phyloP scores from a whole-genome alignment of 768 basidiomycete genomes.

The Boletus huronensis region DNA sequence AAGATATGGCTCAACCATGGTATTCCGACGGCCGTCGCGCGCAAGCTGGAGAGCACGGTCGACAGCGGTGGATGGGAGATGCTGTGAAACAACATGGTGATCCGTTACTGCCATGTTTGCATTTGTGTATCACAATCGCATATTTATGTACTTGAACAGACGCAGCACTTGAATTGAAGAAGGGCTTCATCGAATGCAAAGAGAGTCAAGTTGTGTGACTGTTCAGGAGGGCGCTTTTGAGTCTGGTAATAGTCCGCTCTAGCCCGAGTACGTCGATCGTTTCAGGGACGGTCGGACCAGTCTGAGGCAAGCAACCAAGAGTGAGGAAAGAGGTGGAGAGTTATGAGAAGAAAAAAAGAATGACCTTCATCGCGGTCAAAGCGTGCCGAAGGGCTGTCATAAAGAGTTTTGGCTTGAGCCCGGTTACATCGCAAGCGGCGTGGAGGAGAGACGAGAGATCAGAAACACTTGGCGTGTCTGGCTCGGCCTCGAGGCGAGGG shows the following conservation, averaged over 20 bases:
- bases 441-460: conserved; percentile 41
- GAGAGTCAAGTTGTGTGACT: neutral
- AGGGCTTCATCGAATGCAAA: neutral
- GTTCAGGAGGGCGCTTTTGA: conserved; percentile 9
- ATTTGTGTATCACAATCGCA: neutral
- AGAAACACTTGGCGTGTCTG: neutral
- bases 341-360: conserved; percentile 11
- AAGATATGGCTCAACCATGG: conserved; percentile 89
- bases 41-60: conserved; percentile 81
- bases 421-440: conserved; percentile 39
- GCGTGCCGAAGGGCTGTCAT: conserved; percentile 76
- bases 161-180: neutral
- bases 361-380: conserved; percentile 81
- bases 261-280: conserved; percentile 38
- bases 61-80: conserved; percentile 96
- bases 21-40: conserved; percentile 84
- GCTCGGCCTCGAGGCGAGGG: neutral
- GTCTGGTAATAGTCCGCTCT: conserved; percentile 22
- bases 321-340: neutral
- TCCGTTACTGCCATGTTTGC: neutral
- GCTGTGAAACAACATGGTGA: conserved; percentile 38
- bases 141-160: neutral
- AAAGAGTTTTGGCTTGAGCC: conserved; percentile 47
- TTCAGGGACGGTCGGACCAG: conserved; percentile 42
- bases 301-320: conserved; percentile 21